A percentile compares a stretch with the other conserved stretches of the same genome.
These are phyloP conservation scores for Rheum nobile DNA, from an alignment of 148 eudicot genomes.

Conservation along the genomic window DNA sequence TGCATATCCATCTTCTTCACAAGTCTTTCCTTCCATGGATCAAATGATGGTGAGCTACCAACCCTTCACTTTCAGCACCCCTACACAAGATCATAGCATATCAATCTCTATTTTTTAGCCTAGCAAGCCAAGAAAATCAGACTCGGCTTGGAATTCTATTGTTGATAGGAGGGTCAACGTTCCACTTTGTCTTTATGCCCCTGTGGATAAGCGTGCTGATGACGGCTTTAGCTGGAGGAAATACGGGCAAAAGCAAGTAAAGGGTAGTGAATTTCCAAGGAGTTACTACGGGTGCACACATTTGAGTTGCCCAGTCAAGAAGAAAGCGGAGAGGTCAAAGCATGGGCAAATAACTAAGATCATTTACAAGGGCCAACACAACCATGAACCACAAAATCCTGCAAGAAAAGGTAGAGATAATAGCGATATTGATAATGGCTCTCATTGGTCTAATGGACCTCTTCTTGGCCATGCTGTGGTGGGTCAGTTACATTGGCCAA, in stretches of 20 bases:
- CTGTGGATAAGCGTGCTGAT: slow-evolving; percentile 47
- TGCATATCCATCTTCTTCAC: slow-evolving; percentile 9
- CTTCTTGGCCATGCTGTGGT: slow-evolving; percentile 12
- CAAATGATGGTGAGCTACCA: slow-evolving; percentile 5
- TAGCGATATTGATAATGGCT: slow-evolving; percentile 10
- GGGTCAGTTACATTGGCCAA: slow-evolving; percentile 25
- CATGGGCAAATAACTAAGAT: slow-evolving; percentile 79
- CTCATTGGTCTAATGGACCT: slow-evolving; percentile 19
- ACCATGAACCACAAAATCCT: slow-evolving; percentile 53
- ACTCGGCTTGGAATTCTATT: slow-evolving; percentile 2
- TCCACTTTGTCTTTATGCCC: slow-evolving; percentile 12
- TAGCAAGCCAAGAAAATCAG: neutral
- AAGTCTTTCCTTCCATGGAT: slow-evolving; percentile 12
- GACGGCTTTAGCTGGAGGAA: slow-evolving; percentile 91
- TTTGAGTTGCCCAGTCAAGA: slow-evolving; percentile 65
- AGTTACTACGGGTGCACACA: slow-evolving; percentile 75
- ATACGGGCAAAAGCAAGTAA: slow-evolving; percentile 83
- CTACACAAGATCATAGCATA: neutral
- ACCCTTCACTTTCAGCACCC: slow-evolving; percentile 9
- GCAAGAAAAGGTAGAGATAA: slow-evolving; percentile 18
- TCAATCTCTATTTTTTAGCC: neutral
- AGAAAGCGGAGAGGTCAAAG: slow-evolving; percentile 60
- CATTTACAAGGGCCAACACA: slow-evolving; percentile 71
- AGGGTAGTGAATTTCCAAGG: slow-evolving; percentile 70
- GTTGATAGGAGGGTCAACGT: neutral